phyloP scores from a whole-genome alignment of 768 basidiomycete species.

The Boletus reticuloceps region DNA sequence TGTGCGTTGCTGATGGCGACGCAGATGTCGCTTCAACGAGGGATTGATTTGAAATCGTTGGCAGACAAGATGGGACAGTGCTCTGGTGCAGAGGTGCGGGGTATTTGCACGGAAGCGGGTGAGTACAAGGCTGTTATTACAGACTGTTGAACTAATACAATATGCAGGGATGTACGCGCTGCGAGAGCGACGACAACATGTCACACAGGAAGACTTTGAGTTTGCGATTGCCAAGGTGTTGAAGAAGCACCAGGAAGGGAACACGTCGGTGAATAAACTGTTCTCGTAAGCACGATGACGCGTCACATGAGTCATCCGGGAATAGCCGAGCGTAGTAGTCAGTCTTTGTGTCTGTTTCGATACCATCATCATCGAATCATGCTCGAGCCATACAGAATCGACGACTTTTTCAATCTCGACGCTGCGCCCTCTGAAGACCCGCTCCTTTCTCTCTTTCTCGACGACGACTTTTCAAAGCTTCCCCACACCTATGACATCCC shows the following conservation, averaged over 20 bases:
- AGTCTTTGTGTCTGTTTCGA: background rate
- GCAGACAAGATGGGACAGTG: slow-evolving; percentile 99
- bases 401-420: slow-evolving; percentile 68
- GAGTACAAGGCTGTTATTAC: slow-evolving; percentile 10
- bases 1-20: background rate
- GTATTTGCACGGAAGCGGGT: slow-evolving; percentile 98
- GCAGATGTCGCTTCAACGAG: slow-evolving; percentile 96
- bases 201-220: slow-evolving; percentile 98
- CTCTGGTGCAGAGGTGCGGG: slow-evolving; percentile 95
- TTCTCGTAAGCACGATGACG: slow-evolving; percentile 51
- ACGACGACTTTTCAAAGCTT: slow-evolving; percentile 37
- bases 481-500: slow-evolving; percentile 28
- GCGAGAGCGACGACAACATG: slow-evolving; percentile 92
- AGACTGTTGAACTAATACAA: too few relatives aligned
- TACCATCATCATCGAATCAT: background rate
- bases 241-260: slow-evolving; percentile 96
- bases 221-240: slow-evolving; percentile 96
- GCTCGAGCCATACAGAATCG: slow-evolving; percentile 36
- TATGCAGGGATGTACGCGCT: slow-evolving; percentile 89
- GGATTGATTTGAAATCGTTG: slow-evolving; percentile 92
- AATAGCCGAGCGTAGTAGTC: slow-evolving; percentile 1
- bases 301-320: slow-evolving; percentile 18
- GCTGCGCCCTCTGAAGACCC: slow-evolving; percentile 39
- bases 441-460: slow-evolving; percentile 47
- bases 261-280: slow-evolving; percentile 91